phyloP scores from a whole-genome alignment of 441 rosid genomes.

The Bruguiera hainesii region DNA sequence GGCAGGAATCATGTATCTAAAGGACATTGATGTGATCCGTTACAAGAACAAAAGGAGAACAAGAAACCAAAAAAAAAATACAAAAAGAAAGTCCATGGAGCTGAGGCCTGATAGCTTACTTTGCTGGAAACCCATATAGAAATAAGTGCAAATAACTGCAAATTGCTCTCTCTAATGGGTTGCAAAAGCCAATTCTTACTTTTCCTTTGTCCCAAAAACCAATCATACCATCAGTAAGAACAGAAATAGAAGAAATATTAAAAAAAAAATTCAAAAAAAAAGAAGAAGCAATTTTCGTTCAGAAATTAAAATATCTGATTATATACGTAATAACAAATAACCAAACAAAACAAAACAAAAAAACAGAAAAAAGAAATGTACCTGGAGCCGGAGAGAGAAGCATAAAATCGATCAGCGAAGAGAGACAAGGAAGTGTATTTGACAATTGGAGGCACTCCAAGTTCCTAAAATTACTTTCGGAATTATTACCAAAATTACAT shows the following conservation, averaged over 20 bases:
- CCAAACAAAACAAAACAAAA: not conserved
- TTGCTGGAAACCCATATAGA: conserved; percentile 77
- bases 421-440: conserved; percentile 71
- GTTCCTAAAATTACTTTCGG: conserved; percentile 30
- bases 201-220: conserved; percentile 32
- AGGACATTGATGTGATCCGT: conserved; percentile 11
- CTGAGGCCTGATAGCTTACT: conserved; percentile 32
- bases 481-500: too few relatives aligned
- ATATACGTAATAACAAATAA: not conserved
- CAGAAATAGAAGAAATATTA: not conserved
- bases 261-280: not conserved
- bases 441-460: conserved; percentile 51
- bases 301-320: too few relatives aligned
- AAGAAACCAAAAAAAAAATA: too few relatives aligned
- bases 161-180: conserved; percentile 60
- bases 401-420: conserved; percentile 57
- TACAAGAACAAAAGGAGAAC: conserved; percentile 11
- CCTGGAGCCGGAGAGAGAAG: conserved; percentile 47
- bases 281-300: too few relatives aligned
- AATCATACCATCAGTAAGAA: conserved; percentile 8
- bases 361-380: conserved; percentile 4
- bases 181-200: conserved; percentile 58
- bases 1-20: conserved; percentile 61
- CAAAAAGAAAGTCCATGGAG: not conserved
- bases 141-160: conserved; percentile 66